Conservation (phyloP, 768 basidiomycete species). For the Xerocomellus amylosporus region DNA sequence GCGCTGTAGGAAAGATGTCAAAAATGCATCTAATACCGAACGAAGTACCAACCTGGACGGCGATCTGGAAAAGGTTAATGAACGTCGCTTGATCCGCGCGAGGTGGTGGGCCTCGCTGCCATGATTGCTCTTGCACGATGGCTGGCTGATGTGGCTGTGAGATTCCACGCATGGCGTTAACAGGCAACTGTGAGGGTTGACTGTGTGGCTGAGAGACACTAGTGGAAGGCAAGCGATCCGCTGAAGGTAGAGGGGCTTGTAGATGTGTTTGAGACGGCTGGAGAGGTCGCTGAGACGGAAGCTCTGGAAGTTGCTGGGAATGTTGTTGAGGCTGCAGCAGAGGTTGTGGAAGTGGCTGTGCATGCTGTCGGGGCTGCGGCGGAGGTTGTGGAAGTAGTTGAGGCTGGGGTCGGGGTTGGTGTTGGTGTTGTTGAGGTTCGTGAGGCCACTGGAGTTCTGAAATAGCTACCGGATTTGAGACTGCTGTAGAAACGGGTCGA, state of each 20-base stretch:
- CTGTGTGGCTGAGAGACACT: neutral
- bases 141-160: neutral
- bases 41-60: conserved; percentile 17
- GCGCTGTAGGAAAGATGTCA: conserved; percentile 12
- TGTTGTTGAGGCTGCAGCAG: neutral
- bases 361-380: neutral
- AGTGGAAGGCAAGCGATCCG: neutral
- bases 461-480: neutral
- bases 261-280: neutral
- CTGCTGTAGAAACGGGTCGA: neutral
- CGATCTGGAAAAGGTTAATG: conserved; percentile 20
- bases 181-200: conserved; percentile 1
- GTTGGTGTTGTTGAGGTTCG: neutral
- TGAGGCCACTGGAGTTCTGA: neutral
- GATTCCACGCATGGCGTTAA: neutral
- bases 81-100: conserved; percentile 16
- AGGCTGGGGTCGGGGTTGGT: neutral
- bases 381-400: neutral
- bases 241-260: neutral
- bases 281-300: neutral
- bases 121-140: conserved; percentile 6
- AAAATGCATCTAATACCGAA: neutral
- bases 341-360: neutral
- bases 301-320: neutral
- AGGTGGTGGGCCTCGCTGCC: neutral